Conservation (phyloP, 208 protist species). For the Leishmania mexicana region DNA sequence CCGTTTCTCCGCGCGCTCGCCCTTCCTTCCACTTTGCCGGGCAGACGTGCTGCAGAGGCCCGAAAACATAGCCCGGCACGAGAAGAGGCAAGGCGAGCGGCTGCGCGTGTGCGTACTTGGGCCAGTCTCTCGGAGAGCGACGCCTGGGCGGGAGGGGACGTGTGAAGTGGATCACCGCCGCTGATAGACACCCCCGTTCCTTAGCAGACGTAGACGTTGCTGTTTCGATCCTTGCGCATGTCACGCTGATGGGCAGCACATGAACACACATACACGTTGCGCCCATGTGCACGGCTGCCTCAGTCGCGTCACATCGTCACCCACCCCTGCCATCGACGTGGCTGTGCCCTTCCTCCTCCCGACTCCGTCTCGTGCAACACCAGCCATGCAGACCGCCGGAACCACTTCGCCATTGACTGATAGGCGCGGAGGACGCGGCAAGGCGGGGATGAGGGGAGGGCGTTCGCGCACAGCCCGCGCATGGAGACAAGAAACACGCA, state of each 20-base stretch:
- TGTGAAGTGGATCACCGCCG: neutral
- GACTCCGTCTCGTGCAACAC: neutral
- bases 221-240: neutral
- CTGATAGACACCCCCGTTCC: neutral
- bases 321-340: neutral
- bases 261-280: neutral
- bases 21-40: neutral
- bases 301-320: neutral
- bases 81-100: neutral
- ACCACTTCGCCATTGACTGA: neutral
- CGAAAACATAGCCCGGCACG: neutral
- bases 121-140: neutral
- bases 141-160: neutral
- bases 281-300: neutral
- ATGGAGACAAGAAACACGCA: neutral
- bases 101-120: neutral
- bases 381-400: neutral
- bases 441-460: neutral
- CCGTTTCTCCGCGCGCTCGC: neutral
- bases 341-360: neutral
- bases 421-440: neutral
- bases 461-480: neutral
- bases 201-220: neutral
- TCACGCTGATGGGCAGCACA: neutral
- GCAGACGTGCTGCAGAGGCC: neutral